These are phyloP conservation scores for Penicillium paradoxum DNA, from an alignment of 495 filamentous ascomycete genomes.

Conservation along the genomic window DNA sequence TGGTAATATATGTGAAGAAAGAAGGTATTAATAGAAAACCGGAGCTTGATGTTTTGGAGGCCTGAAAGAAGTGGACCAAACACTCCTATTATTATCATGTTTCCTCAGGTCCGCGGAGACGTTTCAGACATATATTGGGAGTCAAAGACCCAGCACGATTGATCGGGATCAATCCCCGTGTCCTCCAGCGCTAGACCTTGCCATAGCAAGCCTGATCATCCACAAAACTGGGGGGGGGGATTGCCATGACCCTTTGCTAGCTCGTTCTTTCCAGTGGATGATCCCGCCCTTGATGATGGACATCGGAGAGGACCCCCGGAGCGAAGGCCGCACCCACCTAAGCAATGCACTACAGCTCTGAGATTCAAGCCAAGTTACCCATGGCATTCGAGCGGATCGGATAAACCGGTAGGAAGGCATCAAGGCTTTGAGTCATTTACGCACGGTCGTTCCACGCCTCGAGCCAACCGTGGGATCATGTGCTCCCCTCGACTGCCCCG, in stretches of 20 bases:
- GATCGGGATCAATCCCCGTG: slow-evolving; percentile 13
- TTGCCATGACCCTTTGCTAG: neutral
- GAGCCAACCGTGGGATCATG: slow-evolving; percentile 9
- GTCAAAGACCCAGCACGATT: slow-evolving; percentile 5
- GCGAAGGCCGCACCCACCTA: no score
- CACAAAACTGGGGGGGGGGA: slow-evolving; percentile 10
- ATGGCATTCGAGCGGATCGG: slow-evolving; percentile 8
- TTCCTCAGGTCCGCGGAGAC: neutral
- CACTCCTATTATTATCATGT: neutral
- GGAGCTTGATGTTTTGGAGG: neutral
- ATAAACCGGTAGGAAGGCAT: slow-evolving; percentile 9
- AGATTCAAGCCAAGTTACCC: no score
- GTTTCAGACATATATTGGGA: neutral
- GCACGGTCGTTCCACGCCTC: slow-evolving; percentile 13
- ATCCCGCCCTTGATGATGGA: no score
- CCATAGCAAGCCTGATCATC: slow-evolving; percentile 13
- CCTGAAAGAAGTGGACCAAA: neutral
- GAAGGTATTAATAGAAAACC: neutral
- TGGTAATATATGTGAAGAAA: neutral
- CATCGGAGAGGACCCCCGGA: no score
- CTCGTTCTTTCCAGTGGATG: neutral
- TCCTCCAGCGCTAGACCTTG: neutral
- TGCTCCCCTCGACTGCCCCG: slow-evolving; percentile 6
- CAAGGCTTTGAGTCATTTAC: slow-evolving; percentile 24
- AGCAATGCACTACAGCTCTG: no score